Percentiles rank a stretch among this genome's conserved stretches.
Conservation (phyloP, 179 eudicot genomes). For the Spergularia azorica region DNA sequence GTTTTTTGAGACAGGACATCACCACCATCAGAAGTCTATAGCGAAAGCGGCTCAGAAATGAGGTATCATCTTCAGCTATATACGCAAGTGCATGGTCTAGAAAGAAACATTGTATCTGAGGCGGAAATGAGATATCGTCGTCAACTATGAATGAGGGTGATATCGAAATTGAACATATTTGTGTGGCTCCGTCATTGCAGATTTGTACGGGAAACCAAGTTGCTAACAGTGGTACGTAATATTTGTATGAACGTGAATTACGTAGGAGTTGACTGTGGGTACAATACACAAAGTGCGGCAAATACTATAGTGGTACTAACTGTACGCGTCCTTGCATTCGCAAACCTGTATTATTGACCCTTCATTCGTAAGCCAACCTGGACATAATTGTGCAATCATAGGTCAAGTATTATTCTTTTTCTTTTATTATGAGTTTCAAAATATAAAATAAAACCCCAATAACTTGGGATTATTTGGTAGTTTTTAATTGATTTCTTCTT, state of each 20-base stretch:
- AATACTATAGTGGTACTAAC: not conserved
- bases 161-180: not conserved
- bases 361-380: not conserved
- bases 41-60: no score
- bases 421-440: not conserved
- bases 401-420: not conserved
- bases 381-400: slow-evolving; percentile 5
- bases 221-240: no score
- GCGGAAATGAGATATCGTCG: not conserved
- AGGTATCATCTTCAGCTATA: no score
- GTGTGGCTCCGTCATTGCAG: no score
- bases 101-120: no score
- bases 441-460: not conserved
- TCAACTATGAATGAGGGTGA: not conserved
- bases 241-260: not conserved
- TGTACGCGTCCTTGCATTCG: slow-evolving; percentile 9
- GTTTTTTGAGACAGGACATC: slow-evolving; percentile 8
- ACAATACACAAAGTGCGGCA: no score
- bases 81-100: no score
- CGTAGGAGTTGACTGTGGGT: not conserved
- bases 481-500: no score
- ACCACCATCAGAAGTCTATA: not conserved
- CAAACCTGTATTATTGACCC: slow-evolving; percentile 5
- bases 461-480: not conserved
- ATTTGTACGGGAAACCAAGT: no score